Conservation (phyloP, 2,329 filamentous ascomycete species). For the Juglanconis oblonga region DNA sequence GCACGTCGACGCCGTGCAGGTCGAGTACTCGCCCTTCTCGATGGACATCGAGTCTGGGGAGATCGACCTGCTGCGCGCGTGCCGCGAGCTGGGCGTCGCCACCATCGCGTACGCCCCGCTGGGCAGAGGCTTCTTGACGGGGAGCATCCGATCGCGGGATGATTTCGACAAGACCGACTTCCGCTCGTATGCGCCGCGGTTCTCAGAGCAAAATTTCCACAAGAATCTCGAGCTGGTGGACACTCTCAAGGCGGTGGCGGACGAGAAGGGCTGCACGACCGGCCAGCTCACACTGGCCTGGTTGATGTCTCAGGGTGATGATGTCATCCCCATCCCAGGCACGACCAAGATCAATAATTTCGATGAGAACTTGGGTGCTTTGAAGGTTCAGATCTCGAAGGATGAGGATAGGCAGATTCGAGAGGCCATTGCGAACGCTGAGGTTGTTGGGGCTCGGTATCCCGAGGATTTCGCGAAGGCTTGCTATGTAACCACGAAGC, state of each 20-base stretch:
- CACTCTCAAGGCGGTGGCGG: slow-evolving; percentile 25
- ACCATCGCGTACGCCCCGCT: slow-evolving; percentile 59
- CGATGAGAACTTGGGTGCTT: slow-evolving; percentile 36
- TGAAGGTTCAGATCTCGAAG: slow-evolving; percentile 6
- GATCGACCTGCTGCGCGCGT: slow-evolving; percentile 49
- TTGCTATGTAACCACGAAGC: slow-evolving; percentile 2
- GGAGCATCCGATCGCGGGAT: slow-evolving; percentile 34
- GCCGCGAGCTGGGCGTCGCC: slow-evolving; percentile 55
- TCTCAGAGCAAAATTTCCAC: slow-evolving; percentile 44
- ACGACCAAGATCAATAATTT: slow-evolving; percentile 41
- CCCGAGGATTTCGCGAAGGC: neutral
- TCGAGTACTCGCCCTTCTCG: slow-evolving; percentile 52
- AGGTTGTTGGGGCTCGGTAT: slow-evolving; percentile 4
- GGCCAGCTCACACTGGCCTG: slow-evolving; percentile 56
- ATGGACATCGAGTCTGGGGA: slow-evolving; percentile 56
- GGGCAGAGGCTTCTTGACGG: slow-evolving; percentile 56
- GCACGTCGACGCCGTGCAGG: slow-evolving; percentile 49
- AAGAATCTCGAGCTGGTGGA: slow-evolving; percentile 40
- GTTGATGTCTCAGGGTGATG: slow-evolving; percentile 46
- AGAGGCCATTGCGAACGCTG: neutral
- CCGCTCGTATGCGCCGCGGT: slow-evolving; percentile 35
- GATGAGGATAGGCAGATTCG: slow-evolving; percentile 12
- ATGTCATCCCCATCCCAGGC: slow-evolving; percentile 50
- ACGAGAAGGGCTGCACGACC: slow-evolving; percentile 37
- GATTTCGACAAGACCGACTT: slow-evolving; percentile 36